Percentiles rank a stretch among this genome's conserved stretches.
phyloP scores from a whole-genome alignment of 306 rosid species.

The Prinsepia uniflora region DNA sequence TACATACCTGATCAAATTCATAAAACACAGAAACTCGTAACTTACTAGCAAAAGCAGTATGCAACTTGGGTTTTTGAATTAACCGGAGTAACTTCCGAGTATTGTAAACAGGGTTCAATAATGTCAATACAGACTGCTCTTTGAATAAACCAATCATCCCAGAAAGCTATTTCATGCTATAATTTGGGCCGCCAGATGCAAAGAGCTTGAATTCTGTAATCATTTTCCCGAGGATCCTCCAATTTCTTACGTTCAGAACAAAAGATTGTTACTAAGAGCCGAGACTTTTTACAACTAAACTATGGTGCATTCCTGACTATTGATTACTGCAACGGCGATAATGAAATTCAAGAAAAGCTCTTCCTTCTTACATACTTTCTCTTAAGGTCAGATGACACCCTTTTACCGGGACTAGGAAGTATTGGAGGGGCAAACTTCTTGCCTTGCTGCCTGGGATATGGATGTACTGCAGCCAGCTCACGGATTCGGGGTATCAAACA shows the following conservation, averaged over 20 bases:
- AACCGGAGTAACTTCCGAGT: background rate
- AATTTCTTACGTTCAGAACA: slow-evolving; percentile 16
- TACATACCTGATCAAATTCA: background rate
- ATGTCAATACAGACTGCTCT: slow-evolving; percentile 6
- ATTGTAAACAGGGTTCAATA: background rate
- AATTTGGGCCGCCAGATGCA: slow-evolving; percentile 33
- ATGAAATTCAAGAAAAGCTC: slow-evolving; percentile 33
- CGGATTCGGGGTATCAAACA: slow-evolving; percentile 61
- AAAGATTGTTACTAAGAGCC: slow-evolving; percentile 18
- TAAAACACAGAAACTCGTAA: background rate
- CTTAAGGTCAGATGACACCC: slow-evolving; percentile 30
- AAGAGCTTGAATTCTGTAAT: slow-evolving; percentile 21
- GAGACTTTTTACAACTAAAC: slow-evolving; percentile 40
- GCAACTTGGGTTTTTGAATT: background rate
- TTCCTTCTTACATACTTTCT: slow-evolving; percentile 49
- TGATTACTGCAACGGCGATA: slow-evolving; percentile 18
- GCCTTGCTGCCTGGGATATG: slow-evolving; percentile 78
- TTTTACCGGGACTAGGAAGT: slow-evolving; percentile 31
- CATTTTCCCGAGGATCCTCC: background rate
- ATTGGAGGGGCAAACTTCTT: slow-evolving; percentile 40
- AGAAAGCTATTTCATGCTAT: slow-evolving; percentile 25
- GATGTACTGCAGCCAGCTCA: slow-evolving; percentile 78
- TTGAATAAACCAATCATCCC: slow-evolving; percentile 17
- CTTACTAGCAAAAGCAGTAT: background rate
- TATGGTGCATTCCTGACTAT: slow-evolving; percentile 41